phyloP scores from a whole-genome alignment of 2,329 filamentous ascomycete genomes.

The Neonectria coccinea region DNA sequence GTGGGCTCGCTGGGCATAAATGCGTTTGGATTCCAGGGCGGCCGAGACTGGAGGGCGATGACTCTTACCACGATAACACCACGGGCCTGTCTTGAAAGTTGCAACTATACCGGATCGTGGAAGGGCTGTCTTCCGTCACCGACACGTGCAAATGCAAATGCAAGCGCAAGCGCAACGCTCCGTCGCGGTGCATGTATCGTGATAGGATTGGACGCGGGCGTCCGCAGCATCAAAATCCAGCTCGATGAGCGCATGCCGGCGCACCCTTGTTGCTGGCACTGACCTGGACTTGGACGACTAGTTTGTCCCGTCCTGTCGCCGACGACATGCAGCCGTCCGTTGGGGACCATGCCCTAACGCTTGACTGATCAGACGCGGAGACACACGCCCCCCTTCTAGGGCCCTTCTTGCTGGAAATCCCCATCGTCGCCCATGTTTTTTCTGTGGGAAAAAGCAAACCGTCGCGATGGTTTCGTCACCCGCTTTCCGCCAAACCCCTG shows the following conservation, averaged over 20 bases:
- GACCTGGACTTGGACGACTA: slow-evolving; percentile 9
- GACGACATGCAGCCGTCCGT: slow-evolving; percentile 34
- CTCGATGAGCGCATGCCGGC: slow-evolving; percentile 28
- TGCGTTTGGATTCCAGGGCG: slow-evolving; percentile 31
- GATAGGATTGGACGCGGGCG: slow-evolving; percentile 33
- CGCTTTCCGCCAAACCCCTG: slow-evolving; percentile 29
- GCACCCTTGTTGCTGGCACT: slow-evolving; percentile 33
- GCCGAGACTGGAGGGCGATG: slow-evolving; percentile 30
- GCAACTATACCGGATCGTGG: slow-evolving; percentile 16
- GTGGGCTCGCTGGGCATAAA: slow-evolving; percentile 43
- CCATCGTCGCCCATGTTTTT: slow-evolving; percentile 5
- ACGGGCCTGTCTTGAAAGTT: slow-evolving; percentile 27
- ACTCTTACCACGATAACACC: slow-evolving; percentile 36
- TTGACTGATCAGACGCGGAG: slow-evolving; percentile 22
- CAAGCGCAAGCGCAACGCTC: slow-evolving; percentile 31
- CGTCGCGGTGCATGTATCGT: slow-evolving; percentile 40
- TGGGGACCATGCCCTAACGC: slow-evolving; percentile 43
- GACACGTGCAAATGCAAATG: slow-evolving; percentile 37
- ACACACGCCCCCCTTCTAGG: slow-evolving; percentile 26
- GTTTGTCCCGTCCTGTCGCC: slow-evolving; percentile 11
- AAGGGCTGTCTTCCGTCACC: slow-evolving; percentile 37
- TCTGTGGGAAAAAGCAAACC: slow-evolving; percentile 43
- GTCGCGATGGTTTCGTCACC: slow-evolving; percentile 17
- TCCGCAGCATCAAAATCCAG: slow-evolving; percentile 31
- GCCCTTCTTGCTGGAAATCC: slow-evolving; percentile 28